Conservation (phyloP, 805 yeast genomes). For the Candida namnaoensis region DNA sequence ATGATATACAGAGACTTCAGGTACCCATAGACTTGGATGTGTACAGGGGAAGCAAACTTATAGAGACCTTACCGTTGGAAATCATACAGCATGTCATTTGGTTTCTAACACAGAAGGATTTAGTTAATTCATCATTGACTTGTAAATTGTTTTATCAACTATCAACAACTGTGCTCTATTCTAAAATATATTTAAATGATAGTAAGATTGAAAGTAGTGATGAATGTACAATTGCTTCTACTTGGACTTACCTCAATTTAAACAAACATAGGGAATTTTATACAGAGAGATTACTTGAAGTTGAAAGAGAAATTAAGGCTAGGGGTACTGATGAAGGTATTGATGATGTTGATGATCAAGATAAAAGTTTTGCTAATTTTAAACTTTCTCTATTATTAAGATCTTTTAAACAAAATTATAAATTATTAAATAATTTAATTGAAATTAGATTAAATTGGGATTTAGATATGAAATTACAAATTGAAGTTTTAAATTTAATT, state of each 20-base stretch:
- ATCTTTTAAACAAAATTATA: slow-evolving; percentile 15
- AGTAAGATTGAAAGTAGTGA: slow-evolving; percentile 28
- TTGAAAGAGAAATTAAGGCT: no score
- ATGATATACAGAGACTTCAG: no score
- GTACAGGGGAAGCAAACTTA: no score
- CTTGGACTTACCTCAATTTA: slow-evolving; percentile 25
- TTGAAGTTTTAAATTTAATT: slow-evolving; percentile 18
- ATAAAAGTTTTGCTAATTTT: slow-evolving; percentile 21
- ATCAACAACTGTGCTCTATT: slow-evolving; percentile 23
- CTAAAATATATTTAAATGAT: slow-evolving; percentile 30
- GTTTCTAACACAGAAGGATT: slow-evolving; percentile 24
- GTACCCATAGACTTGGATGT: no score
- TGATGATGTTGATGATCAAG: slow-evolving; percentile 16
- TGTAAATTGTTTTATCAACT: slow-evolving; percentile 20
- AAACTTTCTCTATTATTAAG: slow-evolving; percentile 18
- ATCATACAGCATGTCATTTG: slow-evolving; percentile 6
- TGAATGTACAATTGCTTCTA: slow-evolving; percentile 25
- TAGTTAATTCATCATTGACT: slow-evolving; percentile 17
- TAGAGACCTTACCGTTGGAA: slow-evolving; percentile 11
- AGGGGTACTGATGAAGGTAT: slow-evolving; percentile 5
- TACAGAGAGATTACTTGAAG: no score
- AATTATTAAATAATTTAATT: slow-evolving; percentile 17
- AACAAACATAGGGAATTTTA: no score
- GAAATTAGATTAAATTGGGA: slow-evolving; percentile 37
- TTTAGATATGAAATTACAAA: slow-evolving; percentile 22